Evolutionary conservation across 2,329 filamentous ascomycete species (phyloP).

Genomic region (Nannizziopsis barbatae): DNA sequence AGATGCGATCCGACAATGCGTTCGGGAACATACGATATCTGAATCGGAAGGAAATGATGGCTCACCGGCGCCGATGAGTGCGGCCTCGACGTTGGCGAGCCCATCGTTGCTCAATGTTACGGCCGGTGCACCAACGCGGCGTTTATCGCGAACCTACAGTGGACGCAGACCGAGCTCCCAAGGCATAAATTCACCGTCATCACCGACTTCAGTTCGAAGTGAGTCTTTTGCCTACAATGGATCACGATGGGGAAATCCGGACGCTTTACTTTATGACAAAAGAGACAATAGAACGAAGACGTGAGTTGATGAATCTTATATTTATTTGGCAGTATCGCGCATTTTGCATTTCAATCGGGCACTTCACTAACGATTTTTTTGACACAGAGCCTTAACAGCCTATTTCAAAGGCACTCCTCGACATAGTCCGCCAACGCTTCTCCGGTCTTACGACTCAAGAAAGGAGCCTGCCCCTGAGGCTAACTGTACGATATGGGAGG

Average conservation of each 20-base stretch:
- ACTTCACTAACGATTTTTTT: slow-evolving; percentile 11
- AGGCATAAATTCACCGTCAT: slow-evolving; percentile 32
- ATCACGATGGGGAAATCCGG: slow-evolving; percentile 59
- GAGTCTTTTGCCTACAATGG: too few relatives aligned
- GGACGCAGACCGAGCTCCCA: slow-evolving; percentile 52
- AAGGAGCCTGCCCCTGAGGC: slow-evolving; percentile 84
- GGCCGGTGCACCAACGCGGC: slow-evolving; percentile 41
- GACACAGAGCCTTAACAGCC: slow-evolving; percentile 70
- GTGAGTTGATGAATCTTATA: slow-evolving; percentile 42
- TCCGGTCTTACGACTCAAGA: slow-evolving; percentile 91
- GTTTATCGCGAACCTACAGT: slow-evolving; percentile 73
- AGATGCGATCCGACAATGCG: slow-evolving; percentile 81
- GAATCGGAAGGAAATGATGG: slow-evolving; percentile 75
- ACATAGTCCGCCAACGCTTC: slow-evolving; percentile 56
- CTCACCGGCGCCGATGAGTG: slow-evolving; percentile 10
- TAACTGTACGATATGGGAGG: slow-evolving; percentile 94
- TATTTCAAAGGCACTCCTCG: slow-evolving; percentile 73
- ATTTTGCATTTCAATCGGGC: not conserved
- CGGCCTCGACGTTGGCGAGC: not conserved
- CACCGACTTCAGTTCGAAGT: not conserved
- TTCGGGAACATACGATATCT: slow-evolving; percentile 70
- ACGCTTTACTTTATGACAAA: slow-evolving; percentile 78
- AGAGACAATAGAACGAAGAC: slow-evolving; percentile 81
- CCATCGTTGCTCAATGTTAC: slow-evolving; percentile 3
- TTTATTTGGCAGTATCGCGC: not conserved